Evolutionary conservation across 257 asterid species (phyloP).

Genomic region (Jaltomata sinuosa): DNA sequence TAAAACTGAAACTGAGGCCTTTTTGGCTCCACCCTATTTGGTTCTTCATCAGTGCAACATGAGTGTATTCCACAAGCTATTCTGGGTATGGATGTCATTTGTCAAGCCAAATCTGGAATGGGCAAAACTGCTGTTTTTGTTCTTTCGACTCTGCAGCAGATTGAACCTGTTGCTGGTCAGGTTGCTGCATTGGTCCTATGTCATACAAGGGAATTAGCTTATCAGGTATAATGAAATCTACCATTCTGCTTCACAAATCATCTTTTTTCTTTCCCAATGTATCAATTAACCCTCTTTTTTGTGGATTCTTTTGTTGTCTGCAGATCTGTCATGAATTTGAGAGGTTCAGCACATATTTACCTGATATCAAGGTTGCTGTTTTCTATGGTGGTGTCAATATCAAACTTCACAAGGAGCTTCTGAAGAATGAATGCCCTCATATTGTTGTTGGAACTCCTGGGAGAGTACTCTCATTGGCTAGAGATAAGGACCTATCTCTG

Average conservation of each 20-base stretch:
- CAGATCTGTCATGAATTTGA: constrained; percentile 91
- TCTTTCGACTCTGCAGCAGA: constrained; percentile 80
- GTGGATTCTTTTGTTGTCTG: no score
- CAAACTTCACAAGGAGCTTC: constrained; percentile 69
- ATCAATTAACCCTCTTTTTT: no score
- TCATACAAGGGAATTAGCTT: constrained; percentile 83
- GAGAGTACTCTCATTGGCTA: constrained; percentile 70
- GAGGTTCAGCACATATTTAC: constrained; percentile 76
- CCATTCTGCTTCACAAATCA: no score
- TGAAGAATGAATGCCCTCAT: constrained; percentile 91
- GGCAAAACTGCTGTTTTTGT: constrained; percentile 95
- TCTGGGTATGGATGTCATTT: constrained; percentile 91
- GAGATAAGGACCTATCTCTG: constrained; percentile 68
- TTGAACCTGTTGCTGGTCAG: constrained; percentile 82
- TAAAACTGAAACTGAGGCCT: constrained; percentile 66
- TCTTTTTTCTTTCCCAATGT: no score
- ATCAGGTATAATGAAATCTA: no score
- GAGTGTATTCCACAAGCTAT: constrained; percentile 98
- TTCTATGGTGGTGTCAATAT: constrained; percentile 83
- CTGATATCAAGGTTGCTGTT: constrained; percentile 76
- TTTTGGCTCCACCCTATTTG: constrained; percentile 69
- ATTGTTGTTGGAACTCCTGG: constrained; percentile 92
- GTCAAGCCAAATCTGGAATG: constrained; percentile 98
- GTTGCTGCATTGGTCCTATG: constrained; percentile 83
- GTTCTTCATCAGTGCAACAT: constrained; percentile 83